A percentile compares a stretch with the other conserved stretches of the same genome.
Conservation (phyloP, 2,329 filamentous ascomycete species). For the Coniochaeta prunicola region DNA sequence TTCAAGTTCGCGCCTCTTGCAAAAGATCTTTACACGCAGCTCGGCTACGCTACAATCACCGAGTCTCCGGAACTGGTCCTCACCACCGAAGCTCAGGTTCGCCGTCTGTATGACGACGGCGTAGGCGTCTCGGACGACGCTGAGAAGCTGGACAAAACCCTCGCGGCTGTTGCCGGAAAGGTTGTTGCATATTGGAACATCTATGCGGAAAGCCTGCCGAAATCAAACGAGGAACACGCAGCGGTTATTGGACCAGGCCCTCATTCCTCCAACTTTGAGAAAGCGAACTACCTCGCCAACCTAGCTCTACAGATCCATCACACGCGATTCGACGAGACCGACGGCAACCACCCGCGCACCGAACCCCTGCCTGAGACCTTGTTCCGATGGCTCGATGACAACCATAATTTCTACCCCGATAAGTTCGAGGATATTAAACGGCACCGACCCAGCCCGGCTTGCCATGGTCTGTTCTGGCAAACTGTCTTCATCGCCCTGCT, state of each 20-base stretch:
- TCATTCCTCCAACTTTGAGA: constrained; percentile 56
- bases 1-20: constrained; percentile 65
- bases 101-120: constrained; percentile 56
- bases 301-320: constrained; percentile 76
- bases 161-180: constrained; percentile 45
- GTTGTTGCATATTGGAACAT: constrained; percentile 50
- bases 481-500: constrained; percentile 67
- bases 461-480: constrained; percentile 78
- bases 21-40: constrained; percentile 57
- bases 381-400: constrained; percentile 72
- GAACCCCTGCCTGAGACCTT: constrained; percentile 67
- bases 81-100: constrained; percentile 65
- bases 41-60: constrained; percentile 50
- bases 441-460: constrained; percentile 64
- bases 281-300: constrained; percentile 72
- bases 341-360: constrained; percentile 19
- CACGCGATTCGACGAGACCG: constrained; percentile 37
- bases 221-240: constrained; percentile 43
- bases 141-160: constrained; percentile 46
- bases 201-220: constrained; percentile 40
- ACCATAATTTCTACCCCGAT: constrained; percentile 65
- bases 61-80: constrained; percentile 70
- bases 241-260: constrained; percentile 60
- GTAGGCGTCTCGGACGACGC: constrained; percentile 48
- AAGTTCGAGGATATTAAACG: constrained; percentile 59